Evolutionary conservation across 495 filamentous ascomycete species (phyloP).

Genomic region (Penicillium silybi): DNA sequence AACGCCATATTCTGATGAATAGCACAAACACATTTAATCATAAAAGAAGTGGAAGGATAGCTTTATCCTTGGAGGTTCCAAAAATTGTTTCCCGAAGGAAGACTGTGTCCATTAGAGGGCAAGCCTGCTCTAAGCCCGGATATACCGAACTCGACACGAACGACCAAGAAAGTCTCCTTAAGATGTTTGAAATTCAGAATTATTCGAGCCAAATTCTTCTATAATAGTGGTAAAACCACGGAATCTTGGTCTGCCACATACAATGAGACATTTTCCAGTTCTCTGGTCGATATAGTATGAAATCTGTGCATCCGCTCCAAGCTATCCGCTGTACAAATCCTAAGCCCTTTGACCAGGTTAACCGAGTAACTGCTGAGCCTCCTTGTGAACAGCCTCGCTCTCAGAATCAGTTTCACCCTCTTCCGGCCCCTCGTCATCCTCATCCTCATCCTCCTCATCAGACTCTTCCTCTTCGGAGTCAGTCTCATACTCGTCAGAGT

Average conservation of each 20-base stretch:
- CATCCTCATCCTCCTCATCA: constrained; percentile 36
- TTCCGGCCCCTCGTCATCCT: constrained; percentile 41
- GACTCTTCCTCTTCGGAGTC: constrained; percentile 40
- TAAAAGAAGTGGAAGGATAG: too few species aligned
- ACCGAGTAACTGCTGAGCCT: constrained; percentile 21
- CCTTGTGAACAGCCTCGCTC: constrained; percentile 24
- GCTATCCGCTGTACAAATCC: neutral
- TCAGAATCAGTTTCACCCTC: constrained; percentile 40
- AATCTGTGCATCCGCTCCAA: constrained; percentile 1
- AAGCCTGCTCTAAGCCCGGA: too few species aligned
- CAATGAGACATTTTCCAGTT: neutral
- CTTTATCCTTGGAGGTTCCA: too few species aligned
- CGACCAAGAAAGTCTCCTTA: too few species aligned
- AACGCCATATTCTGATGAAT: too few species aligned
- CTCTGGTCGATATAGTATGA: neutral
- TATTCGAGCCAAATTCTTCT: too few species aligned
- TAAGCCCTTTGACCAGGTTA: neutral
- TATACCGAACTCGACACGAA: too few species aligned
- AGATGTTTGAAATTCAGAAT: too few species aligned
- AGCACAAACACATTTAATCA: too few species aligned
- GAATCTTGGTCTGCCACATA: neutral
- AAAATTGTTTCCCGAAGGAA: too few species aligned
- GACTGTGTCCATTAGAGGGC: too few species aligned
- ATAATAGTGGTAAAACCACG: too few species aligned
- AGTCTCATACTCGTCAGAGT: constrained; percentile 46